A percentile compares a stretch with the other conserved stretches of the same genome.
Evolutionary conservation across 352 stramenopile genomes (phyloP).

Genomic region (Phytophthora uliginosa): DNA sequence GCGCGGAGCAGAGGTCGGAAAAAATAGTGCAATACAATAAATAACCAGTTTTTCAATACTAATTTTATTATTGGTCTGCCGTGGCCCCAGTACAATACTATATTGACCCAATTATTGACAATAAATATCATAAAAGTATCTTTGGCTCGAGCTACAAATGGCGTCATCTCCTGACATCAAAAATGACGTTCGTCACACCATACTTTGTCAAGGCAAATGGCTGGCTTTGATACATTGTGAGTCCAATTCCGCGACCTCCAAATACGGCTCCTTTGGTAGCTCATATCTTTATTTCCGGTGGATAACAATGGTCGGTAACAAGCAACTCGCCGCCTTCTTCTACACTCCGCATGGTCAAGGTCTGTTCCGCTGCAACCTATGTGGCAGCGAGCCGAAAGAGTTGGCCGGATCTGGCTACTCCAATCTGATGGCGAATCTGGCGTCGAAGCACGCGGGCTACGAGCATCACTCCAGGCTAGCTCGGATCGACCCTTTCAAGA

Average conservation of each 20-base stretch:
- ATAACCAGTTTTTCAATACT: too few relatives aligned
- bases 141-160: too few relatives aligned
- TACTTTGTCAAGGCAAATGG: too few relatives aligned
- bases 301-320: conserved; percentile 15
- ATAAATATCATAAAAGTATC: too few relatives aligned
- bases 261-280: background rate
- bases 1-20: too few relatives aligned
- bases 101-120: too few relatives aligned
- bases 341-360: conserved; percentile 8
- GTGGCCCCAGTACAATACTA: too few relatives aligned
- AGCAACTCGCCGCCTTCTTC: conserved; percentile 15
- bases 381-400: conserved; percentile 2
- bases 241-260: background rate
- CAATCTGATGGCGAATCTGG: conserved; percentile 19
- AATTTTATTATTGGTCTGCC: too few relatives aligned
- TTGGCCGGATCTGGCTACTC: conserved; percentile 8
- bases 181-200: too few relatives aligned
- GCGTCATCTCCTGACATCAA: too few relatives aligned
- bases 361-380: conserved; percentile 18
- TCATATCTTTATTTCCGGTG: background rate
- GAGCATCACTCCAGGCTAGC: background rate
- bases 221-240: too few relatives aligned
- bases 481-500: background rate
- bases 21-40: too few relatives aligned
- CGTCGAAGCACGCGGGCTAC: conserved; percentile 4